Evolutionary conservation across 2,329 filamentous ascomycete genomes (phyloP), one percentile per base, ranked within the genome.

Genomic region (Mycosphaerella arachidis): DNA sequence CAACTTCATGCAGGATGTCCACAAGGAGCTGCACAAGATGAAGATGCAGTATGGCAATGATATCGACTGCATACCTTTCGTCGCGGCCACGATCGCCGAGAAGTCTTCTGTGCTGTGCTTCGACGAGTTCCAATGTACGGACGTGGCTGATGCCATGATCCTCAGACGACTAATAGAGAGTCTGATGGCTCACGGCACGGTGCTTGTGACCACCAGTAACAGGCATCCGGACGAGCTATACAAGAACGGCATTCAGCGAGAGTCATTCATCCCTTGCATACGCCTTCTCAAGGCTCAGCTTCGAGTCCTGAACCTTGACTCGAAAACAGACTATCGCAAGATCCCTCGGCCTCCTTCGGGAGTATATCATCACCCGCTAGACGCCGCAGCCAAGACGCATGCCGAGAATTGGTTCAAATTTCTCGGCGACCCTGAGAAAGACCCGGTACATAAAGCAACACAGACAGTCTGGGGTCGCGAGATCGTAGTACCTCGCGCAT

Each of bases 1-100:
- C 80, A 96, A 96, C 75, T 99, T 99, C 80, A 99, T 99, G 94
- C 94, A 97, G 75, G 90, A 96, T 74, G 89, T 97, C 53, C 94
- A 99, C 78, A 91, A 88, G 74, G 84, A 93, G 62, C 79, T 97
- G 69, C 94, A 97, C 78, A 86, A 86, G 72, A 87, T 96, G 77
- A 97, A 96, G 79, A 88, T 94, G 83, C 79, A 87, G 68, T 85
- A 96, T 73, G 94, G 94, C 31, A 92, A 87, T 72, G 92, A 97
- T 67, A 83, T 96, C 43, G 94, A 99, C 74, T 91, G 86, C 0
- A 84, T 97, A 48, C 93, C 93, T 0, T 94, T 95, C 72, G 88
- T 97, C 18, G 93, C 93, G 1, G 94, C 93, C n/a, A 89, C 94
- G 71, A 94, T 99, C 72, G 94, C 94, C 6, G 86, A 91, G 70